Evolutionary conservation across 495 filamentous ascomycete genomes (phyloP), one percentile per base, ranked within the genome.

Genomic region (Penicillium turbatum): DNA sequence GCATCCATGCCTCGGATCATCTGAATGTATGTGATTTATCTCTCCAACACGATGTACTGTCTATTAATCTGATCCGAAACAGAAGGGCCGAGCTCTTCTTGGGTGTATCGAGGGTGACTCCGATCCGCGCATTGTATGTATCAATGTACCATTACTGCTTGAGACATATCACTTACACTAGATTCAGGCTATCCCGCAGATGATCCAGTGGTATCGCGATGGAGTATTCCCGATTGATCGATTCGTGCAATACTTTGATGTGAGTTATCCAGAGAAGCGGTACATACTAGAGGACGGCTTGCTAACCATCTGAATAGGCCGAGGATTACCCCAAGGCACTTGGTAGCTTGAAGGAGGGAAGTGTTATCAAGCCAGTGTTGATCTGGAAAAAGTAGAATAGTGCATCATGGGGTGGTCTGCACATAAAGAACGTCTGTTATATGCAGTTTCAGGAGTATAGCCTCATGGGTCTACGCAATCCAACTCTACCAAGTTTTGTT

Each of bases 31-130:
- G 52, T 32, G 15, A 27, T 24, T 49, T 36, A 36, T 21, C 2
- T 13, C 21, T 16, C 21, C 43, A 24, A 24, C 4, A 24, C 4
- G 21, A 24, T 24, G 4, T 24, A 24, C 21, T 2, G 21, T 24
- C 21, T 24, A 24, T 24, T 24, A 24, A 24, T 24, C 4, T 24
- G 2, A 24, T 24, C 4, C 21, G 2, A 24, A 41, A 24, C 24
- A 67, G 59, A 44, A 40, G 19, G 59, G 62, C 0, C 50, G 54
- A 9, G 26, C 53, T 34, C 27, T 70, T 46, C 35, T 65, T 39
- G 56, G 63, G 16, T 55, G 63, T 45, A 54, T 57, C 58, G 38
- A 58, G 39, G 54, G 64, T 17, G 53, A 60, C 53, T 57, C 47
- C 50, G 32, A 52, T 13, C 57, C 61, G 6, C 46, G 30, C 2